phyloP scores from a whole-genome alignment of 257 asterid species.

The Coffea canephora region DNA sequence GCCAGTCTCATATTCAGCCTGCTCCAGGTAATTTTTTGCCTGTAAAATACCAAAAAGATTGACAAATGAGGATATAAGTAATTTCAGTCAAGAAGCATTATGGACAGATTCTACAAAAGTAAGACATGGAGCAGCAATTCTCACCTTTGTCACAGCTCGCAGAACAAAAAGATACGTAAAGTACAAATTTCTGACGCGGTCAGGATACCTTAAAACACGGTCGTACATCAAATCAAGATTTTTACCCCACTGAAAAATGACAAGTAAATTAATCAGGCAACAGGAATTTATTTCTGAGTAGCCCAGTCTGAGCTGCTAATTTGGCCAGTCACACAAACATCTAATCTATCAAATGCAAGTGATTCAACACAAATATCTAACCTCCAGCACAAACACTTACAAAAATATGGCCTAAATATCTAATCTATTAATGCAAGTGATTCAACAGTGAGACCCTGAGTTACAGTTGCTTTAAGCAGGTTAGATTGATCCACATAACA shows the following conservation, averaged over 20 bases:
- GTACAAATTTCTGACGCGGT: constrained; percentile 84
- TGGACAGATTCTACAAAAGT: constrained; percentile 12
- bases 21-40: constrained; percentile 90
- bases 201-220: constrained; percentile 85
- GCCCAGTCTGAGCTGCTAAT: neutral
- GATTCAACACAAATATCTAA: no score
- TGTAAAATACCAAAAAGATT: constrained; percentile 26
- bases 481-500: neutral
- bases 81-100: neutral
- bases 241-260: constrained; percentile 86
- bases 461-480: neutral
- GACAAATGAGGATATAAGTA: constrained; percentile 4
- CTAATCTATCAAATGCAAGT: no score
- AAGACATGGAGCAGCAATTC: constrained; percentile 18
- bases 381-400: neutral
- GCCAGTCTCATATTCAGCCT: constrained; percentile 83
- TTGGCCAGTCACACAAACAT: neutral
- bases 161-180: constrained; percentile 94
- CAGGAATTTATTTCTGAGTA: neutral
- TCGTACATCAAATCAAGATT: constrained; percentile 73
- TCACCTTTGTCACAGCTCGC: constrained; percentile 90
- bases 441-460: neutral
- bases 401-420: neutral
- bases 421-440: neutral
- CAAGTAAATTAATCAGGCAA: constrained; percentile 28